Evolutionary conservation across 2,329 filamentous ascomycete species (phyloP).

Genomic region (Colletotrichum tropicicola): DNA sequence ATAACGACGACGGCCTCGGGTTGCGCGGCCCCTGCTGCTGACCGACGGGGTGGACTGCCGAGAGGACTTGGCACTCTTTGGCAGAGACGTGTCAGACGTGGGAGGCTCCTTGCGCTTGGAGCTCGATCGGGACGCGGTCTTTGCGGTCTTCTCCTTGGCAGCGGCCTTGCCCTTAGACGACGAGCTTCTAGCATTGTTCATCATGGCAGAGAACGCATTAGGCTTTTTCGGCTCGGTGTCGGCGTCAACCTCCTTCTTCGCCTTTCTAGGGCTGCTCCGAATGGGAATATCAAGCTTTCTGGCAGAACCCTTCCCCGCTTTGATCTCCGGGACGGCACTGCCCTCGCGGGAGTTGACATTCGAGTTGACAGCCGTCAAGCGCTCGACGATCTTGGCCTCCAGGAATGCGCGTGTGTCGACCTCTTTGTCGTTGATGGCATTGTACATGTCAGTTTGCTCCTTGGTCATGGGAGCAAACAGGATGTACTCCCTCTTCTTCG

Average conservation of each 20-base stretch:
- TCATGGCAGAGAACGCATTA: slow-evolving; percentile 65
- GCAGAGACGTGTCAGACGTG: slow-evolving; percentile 42
- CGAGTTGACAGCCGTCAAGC: slow-evolving; percentile 52
- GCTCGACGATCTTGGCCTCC: slow-evolving; percentile 79
- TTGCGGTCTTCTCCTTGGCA: slow-evolving; percentile 31
- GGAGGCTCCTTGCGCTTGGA: slow-evolving; percentile 45
- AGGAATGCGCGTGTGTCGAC: slow-evolving; percentile 77
- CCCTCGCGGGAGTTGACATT: slow-evolving; percentile 43
- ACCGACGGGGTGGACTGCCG: slow-evolving; percentile 77
- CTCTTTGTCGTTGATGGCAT: slow-evolving; percentile 65
- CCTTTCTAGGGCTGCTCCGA: slow-evolving; percentile 45
- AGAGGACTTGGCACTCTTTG: slow-evolving; percentile 80
- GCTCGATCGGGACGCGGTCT: slow-evolving; percentile 23
- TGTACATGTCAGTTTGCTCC: slow-evolving; percentile 91
- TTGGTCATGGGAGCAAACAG: slow-evolving; percentile 91
- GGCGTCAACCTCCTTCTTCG: slow-evolving; percentile 33
- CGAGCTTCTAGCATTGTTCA: slow-evolving; percentile 43
- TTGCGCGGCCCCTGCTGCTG: slow-evolving; percentile 56
- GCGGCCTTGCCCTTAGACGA: slow-evolving; percentile 34
- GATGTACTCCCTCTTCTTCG: slow-evolving; percentile 96
- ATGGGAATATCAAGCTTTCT: slow-evolving; percentile 43
- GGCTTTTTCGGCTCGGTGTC: slow-evolving; percentile 33
- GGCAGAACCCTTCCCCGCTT: not conserved
- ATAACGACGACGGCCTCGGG: slow-evolving; percentile 50
- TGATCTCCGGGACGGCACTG: slow-evolving; percentile 35